Conservation (phyloP, 345 rosid genomes). For the Eutrema heterophyllum region DNA sequence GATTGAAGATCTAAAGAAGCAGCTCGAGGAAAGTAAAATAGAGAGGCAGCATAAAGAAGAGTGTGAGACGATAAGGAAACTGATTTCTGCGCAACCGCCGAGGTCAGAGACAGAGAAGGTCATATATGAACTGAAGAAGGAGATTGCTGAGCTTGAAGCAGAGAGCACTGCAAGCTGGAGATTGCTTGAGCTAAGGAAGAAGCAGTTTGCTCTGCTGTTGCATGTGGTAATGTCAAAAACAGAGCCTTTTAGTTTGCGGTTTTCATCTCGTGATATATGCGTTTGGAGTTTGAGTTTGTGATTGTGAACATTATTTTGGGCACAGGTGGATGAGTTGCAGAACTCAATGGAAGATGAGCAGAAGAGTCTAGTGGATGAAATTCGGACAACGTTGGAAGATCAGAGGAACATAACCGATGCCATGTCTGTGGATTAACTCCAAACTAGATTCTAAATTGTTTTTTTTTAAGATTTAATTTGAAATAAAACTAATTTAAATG, state of each 20-base stretch:
- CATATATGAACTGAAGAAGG: constrained; percentile 68
- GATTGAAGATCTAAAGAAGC: constrained; percentile 79
- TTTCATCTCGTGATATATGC: not conserved
- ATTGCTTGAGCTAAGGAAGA: constrained; percentile 88
- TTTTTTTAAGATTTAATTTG: too few species aligned
- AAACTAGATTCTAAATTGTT: not conserved
- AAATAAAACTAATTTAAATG: too few species aligned
- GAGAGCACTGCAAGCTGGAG: constrained; percentile 82
- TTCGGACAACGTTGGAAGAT: constrained; percentile 70
- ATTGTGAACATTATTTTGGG: constrained; percentile 1
- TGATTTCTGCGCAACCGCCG: constrained; percentile 81
- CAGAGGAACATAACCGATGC: constrained; percentile 55
- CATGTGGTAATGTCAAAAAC: constrained; percentile 67
- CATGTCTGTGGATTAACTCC: constrained; percentile 31
- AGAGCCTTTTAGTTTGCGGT: not conserved
- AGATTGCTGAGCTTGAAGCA: constrained; percentile 75
- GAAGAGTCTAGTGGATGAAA: constrained; percentile 80
- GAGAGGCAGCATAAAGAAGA: constrained; percentile 98
- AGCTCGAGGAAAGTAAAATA: constrained; percentile 85
- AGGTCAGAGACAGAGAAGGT: constrained; percentile 77
- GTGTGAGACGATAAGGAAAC: constrained; percentile 78
- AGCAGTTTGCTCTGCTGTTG: constrained; percentile 80
- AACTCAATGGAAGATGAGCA: constrained; percentile 87
- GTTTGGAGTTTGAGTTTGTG: constrained; percentile 2
- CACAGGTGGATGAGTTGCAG: constrained; percentile 93